Conservation (phyloP, 129 eudicot genomes). For the Flaveria sonorensis region DNA sequence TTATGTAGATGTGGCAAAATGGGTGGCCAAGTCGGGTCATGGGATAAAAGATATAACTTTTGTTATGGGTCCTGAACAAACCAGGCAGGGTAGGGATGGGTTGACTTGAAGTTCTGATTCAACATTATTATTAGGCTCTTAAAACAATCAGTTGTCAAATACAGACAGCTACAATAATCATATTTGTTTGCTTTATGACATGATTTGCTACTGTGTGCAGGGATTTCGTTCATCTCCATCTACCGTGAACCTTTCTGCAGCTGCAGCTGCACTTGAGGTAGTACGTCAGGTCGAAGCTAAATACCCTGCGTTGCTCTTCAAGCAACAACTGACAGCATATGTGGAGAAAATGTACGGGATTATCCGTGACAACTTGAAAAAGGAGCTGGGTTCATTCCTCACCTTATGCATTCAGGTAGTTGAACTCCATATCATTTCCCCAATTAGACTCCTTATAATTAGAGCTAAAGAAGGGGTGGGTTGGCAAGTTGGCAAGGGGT, state of each 20-base stretch:
- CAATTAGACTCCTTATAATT: background rate
- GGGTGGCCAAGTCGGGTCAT: background rate
- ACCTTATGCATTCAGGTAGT: slow-evolving; percentile 86
- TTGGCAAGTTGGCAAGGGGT: background rate
- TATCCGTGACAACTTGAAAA: slow-evolving; percentile 91
- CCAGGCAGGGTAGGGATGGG: background rate
- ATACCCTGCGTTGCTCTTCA: slow-evolving; percentile 93
- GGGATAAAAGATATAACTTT: background rate
- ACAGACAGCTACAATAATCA: background rate
- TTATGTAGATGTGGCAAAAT: slow-evolving; percentile 2
- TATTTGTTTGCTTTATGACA: slow-evolving; percentile 10
- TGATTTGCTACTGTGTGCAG: slow-evolving; percentile 40
- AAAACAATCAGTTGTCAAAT: background rate
- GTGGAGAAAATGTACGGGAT: slow-evolving; percentile 94
- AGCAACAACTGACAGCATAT: slow-evolving; percentile 91
- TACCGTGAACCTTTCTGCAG: slow-evolving; percentile 64
- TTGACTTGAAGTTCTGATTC: background rate
- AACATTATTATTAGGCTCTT: background rate
- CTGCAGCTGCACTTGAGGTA: slow-evolving; percentile 77
- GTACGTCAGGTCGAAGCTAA: slow-evolving; percentile 94
- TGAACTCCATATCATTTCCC: slow-evolving; percentile 2
- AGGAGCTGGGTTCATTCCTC: slow-evolving; percentile 73
- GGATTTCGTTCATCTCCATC: slow-evolving; percentile 92
- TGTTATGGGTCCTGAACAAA: background rate
- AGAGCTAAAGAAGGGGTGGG: too few relatives aligned